Conservation (phyloP, 768 basidiomycete genomes). For the Amanita brunnescens region DNA sequence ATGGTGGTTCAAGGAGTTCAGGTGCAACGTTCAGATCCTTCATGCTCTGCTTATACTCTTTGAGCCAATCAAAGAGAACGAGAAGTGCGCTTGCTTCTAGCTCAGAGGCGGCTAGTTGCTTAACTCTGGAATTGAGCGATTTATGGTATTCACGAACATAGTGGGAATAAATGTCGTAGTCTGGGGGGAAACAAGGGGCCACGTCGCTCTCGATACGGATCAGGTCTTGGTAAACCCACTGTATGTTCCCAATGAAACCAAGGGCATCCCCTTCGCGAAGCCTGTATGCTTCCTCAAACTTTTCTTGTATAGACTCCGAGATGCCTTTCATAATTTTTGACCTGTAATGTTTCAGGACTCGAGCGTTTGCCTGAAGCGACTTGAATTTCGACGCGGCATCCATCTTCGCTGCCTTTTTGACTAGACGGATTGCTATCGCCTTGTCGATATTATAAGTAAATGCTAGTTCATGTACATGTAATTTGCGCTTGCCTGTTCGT, state of each 20-base stretch:
- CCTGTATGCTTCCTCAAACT: slow-evolving; percentile 61
- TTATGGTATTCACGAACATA: slow-evolving; percentile 89
- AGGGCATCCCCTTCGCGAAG: slow-evolving; percentile 56
- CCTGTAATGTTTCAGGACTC: slow-evolving; percentile 92
- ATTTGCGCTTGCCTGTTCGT: slow-evolving; percentile 67
- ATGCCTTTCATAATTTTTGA: slow-evolving; percentile 81
- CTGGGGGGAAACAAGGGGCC: slow-evolving; percentile 83
- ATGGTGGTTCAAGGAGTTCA: slow-evolving; percentile 77
- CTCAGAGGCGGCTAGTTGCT: slow-evolving; percentile 57
- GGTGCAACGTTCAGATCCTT: slow-evolving; percentile 81
- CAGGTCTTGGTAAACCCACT: slow-evolving; percentile 94
- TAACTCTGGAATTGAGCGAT: slow-evolving; percentile 65
- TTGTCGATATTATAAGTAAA: slow-evolving; percentile 20
- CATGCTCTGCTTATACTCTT: slow-evolving; percentile 93
- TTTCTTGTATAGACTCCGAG: slow-evolving; percentile 61
- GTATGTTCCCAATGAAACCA: slow-evolving; percentile 66
- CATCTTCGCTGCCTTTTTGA: slow-evolving; percentile 88
- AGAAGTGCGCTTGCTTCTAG: slow-evolving; percentile 88
- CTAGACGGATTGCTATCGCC: slow-evolving; percentile 90
- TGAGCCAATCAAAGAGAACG: slow-evolving; percentile 85
- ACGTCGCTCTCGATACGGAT: slow-evolving; percentile 88
- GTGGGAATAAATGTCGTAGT: slow-evolving; percentile 81
- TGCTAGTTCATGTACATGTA: not conserved
- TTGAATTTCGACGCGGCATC: slow-evolving; percentile 91
- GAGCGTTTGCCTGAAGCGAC: slow-evolving; percentile 88